phyloP scores from a whole-genome alignment of 306 rosid species.

The Ammopiptanthus mongolicus region DNA sequence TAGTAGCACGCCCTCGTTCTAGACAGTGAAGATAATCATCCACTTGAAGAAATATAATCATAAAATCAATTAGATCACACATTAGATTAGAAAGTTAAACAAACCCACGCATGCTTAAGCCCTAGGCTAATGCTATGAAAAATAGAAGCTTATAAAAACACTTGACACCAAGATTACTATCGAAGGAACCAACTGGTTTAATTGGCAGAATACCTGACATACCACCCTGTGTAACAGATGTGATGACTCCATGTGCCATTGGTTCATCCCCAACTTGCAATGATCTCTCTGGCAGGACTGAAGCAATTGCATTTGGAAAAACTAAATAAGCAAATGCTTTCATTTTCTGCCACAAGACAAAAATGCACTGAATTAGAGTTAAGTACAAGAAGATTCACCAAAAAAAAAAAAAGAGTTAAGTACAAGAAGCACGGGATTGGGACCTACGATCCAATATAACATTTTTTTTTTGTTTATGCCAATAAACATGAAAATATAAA shows the following conservation, averaged over 20 bases:
- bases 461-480: not conserved
- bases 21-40: conserved; percentile 81
- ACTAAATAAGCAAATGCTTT: conserved; percentile 79
- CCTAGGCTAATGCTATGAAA: not conserved
- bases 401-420: too few relatives aligned
- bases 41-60: conserved; percentile 45
- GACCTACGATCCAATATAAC: not conserved
- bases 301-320: conserved; percentile 66
- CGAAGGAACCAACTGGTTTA: not conserved
- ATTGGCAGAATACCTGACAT: conserved; percentile 63
- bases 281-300: conserved; percentile 46
- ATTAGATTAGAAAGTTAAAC: not conserved
- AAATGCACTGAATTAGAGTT: conserved; percentile 26
- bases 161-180: not conserved
- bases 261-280: conserved; percentile 47
- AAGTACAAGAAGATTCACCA: too few relatives aligned
- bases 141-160: not conserved
- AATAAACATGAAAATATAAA: conserved; percentile 6
- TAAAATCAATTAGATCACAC: conserved; percentile 23
- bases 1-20: conserved; percentile 81
- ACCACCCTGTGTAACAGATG: conserved; percentile 88
- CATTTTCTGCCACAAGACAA: conserved; percentile 51
- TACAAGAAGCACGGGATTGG: not conserved
- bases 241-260: conserved; percentile 70
- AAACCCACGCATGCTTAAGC: not conserved